A percentile compares a stretch with the other conserved stretches of the same genome.
phyloP scores from a whole-genome alignment of 306 rosid species.

The Citrullus mucosospermus region DNA sequence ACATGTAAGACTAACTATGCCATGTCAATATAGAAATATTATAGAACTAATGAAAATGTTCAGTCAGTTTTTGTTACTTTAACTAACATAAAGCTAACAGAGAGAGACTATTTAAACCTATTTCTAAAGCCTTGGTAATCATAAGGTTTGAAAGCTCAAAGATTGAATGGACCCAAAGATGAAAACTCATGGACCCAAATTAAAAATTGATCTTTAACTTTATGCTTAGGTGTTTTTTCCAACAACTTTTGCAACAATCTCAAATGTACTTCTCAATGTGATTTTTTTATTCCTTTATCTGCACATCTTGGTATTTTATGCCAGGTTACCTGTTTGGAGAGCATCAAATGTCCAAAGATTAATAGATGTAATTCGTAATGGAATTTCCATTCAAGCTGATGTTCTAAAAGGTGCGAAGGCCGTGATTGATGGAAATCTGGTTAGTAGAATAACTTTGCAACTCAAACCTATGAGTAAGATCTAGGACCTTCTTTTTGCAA shows the following conservation, averaged over 20 bases:
- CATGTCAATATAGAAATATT: neutral
- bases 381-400: constrained; percentile 57
- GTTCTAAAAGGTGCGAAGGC: constrained; percentile 50
- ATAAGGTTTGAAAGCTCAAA: neutral
- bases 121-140: neutral
- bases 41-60: neutral
- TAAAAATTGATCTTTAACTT: neutral
- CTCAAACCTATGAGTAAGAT: neutral
- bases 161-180: neutral
- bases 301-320: constrained; percentile 12
- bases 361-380: constrained; percentile 47
- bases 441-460: constrained; percentile 14
- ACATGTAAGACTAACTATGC: neutral
- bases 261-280: neutral
- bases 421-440: constrained; percentile 76
- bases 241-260: neutral
- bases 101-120: neutral
- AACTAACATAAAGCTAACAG: neutral
- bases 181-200: neutral
- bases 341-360: constrained; percentile 44
- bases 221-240: neutral
- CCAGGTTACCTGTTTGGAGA: constrained; percentile 57
- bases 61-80: neutral
- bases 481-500: neutral
- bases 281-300: neutral